Conservation (phyloP, 2,329 filamentous ascomycete genomes). For the Emergomyces pasteurianus region DNA sequence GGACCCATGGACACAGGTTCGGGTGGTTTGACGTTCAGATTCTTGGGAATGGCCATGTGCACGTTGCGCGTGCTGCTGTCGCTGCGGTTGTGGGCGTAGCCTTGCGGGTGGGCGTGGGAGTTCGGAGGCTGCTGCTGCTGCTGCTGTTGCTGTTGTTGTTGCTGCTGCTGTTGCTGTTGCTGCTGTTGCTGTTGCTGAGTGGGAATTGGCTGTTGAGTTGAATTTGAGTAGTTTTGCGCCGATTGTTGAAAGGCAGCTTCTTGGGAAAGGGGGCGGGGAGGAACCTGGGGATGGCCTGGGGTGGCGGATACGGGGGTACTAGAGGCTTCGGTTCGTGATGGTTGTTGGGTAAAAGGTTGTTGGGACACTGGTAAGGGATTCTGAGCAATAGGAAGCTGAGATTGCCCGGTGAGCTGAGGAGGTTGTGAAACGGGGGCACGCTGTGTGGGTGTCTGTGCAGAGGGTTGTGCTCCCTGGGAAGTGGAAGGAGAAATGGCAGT, state of each 20-base stretch:
- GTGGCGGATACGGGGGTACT: constrained; percentile 22
- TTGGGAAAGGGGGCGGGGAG: constrained; percentile 33
- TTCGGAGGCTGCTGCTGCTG: constrained; percentile 19
- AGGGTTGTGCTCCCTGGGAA: constrained; percentile 22
- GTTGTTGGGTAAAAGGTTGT: constrained; percentile 20
- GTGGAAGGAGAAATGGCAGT: constrained; percentile 26
- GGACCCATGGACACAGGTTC: constrained; percentile 61
- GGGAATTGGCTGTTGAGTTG: constrained; percentile 14
- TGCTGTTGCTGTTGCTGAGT: constrained; percentile 18
- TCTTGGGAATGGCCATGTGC: constrained; percentile 76
- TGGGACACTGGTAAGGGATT: background rate
- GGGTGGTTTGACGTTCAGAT: constrained; percentile 58
- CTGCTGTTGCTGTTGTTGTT: constrained; percentile 16
- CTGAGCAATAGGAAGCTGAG: constrained; percentile 2
- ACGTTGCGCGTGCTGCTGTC: constrained; percentile 35
- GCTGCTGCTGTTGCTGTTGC: constrained; percentile 17
- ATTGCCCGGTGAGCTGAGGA: constrained; percentile 4
- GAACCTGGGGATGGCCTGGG: constrained; percentile 21
- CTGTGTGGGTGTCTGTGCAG: constrained; percentile 20
- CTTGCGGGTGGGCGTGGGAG: constrained; percentile 30
- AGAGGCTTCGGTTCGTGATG: constrained; percentile 20
- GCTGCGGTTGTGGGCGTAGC: constrained; percentile 30
- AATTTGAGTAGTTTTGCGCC: constrained; percentile 31
- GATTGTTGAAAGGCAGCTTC: constrained; percentile 35
- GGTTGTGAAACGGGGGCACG: constrained; percentile 15